Base-by-base conservation (phyloP, 352 stramenopile genomes). In the Phytophthora citrophthora region DNA sequence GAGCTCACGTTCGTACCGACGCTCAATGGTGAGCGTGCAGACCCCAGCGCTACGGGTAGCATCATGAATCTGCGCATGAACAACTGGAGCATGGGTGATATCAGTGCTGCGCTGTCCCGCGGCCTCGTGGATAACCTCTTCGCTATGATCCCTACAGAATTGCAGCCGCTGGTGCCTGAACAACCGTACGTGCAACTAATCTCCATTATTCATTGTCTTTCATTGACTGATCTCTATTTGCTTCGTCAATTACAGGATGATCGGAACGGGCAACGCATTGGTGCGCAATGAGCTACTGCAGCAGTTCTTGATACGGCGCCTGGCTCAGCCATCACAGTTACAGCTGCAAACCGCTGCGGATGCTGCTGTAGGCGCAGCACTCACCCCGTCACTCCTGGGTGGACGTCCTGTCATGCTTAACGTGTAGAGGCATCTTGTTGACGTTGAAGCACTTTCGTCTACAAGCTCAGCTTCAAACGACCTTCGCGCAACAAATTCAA, bases 51-150 rank as follows among this genome's bases (percentile, higher is more conserved):
- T 3, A 66, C 63, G 1, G 84, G 81, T 24, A 72, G 43, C 9
- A 85, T 93, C 44, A 27, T 78, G 23, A 66, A 78, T 8, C 54
- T 95, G 40, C 47, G 60, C 10, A 83, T 90, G 57, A 56, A 77
- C 55, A 93, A 93, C 59, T 89, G 77, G 59, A 87, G 74, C 11
- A 72, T 95, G 27, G 84, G 87, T 29, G 83, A 95, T 43, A 79
- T 93, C 31, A 91, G 74, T 34, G 83, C 87, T 1, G 70, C 87
- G 36, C 67, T 95, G 10, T 83, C 76, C 27, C 74, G 72, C 27
- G 84, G 84, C 4, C 67, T 93, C n/a, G 66, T 95, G 18, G 67
- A 79, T 18, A 93, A 95, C 43, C 74, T 95, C 32, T 74, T 93
- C 11, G 56, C 60, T 7, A 90, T 95, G 80, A 79, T 92, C 12